A percentile compares a stretch with the other conserved stretches of the same genome.
Conservation (phyloP, 2,329 filamentous ascomycete species). For the Sporothrix sp. region DNA sequence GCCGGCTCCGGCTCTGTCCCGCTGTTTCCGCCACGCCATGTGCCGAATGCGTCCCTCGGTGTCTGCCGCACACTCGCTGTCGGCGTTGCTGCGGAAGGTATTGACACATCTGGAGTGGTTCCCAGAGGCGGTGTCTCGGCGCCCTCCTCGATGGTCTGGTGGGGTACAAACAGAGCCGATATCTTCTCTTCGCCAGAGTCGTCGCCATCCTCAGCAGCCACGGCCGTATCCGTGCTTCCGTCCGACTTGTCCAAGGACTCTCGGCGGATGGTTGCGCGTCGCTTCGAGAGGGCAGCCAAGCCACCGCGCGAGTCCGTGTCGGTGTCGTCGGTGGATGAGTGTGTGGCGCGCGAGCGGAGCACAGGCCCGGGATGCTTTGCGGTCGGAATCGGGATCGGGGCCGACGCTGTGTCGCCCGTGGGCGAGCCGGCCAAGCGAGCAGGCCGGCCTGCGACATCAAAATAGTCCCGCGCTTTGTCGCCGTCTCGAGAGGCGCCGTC, state of each 20-base stretch:
- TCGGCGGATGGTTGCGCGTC: conserved; percentile 22
- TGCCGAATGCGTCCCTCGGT: conserved; percentile 31
- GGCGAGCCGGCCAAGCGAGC: neutral
- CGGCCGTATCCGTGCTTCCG: conserved; percentile 27
- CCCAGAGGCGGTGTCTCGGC: conserved; percentile 19
- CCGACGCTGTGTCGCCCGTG: neutral
- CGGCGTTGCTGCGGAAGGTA: conserved; percentile 2
- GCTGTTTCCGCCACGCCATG: conserved; percentile 46
- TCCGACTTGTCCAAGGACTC: conserved; percentile 27
- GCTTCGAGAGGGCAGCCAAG: neutral
- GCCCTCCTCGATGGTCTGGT: conserved; percentile 47
- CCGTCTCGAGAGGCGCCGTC: neutral
- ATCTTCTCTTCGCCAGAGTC: conserved; percentile 75
- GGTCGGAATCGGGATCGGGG: conserved; percentile 6
- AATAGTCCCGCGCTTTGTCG: conserved; percentile 1
- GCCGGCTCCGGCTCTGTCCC: conserved; percentile 40
- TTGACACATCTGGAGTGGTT: neutral
- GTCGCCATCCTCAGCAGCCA: conserved; percentile 39
- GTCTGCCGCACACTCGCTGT: conserved; percentile 17
- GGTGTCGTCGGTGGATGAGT: conserved; percentile 4
- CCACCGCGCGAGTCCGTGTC: neutral
- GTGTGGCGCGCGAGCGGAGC: neutral
- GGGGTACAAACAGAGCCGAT: conserved; percentile 73
- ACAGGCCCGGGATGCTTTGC: neutral
- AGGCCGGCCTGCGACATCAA: neutral